Conservation (phyloP, 1,284 basidiomycete genomes). For the Sporisorium iseilematis-ciliati region DNA sequence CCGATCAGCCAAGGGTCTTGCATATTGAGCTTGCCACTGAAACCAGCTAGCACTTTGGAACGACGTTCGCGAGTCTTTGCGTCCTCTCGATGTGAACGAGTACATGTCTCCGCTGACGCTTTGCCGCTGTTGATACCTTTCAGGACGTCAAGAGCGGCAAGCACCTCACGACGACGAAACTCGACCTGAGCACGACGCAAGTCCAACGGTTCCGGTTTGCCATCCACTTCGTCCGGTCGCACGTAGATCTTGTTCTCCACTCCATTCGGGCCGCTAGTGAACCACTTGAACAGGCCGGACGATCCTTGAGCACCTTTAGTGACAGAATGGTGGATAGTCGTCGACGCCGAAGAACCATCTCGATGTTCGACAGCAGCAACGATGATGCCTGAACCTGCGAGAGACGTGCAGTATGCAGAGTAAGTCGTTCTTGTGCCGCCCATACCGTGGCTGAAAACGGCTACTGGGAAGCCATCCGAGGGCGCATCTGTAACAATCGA, state of each 20-base stretch:
- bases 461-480: slow-evolving; percentile 43
- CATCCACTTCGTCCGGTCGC: slow-evolving; percentile 43
- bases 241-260: slow-evolving; percentile 52
- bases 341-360: slow-evolving; percentile 55
- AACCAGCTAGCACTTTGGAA: slow-evolving; percentile 21
- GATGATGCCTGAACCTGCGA: slow-evolving; percentile 58
- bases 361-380: slow-evolving; percentile 64
- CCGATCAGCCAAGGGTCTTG: slow-evolving; percentile 50
- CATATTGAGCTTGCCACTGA: slow-evolving; percentile 44
- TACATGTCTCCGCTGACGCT: slow-evolving; percentile 29
- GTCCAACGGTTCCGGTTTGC: slow-evolving; percentile 36
- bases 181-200: slow-evolving; percentile 52
- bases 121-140: slow-evolving; percentile 41
- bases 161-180: slow-evolving; percentile 53
- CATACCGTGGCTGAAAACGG: slow-evolving; percentile 62
- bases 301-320: slow-evolving; percentile 5
- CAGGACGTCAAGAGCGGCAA: slow-evolving; percentile 48
- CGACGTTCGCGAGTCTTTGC: slow-evolving; percentile 18
- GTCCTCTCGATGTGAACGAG: slow-evolving; percentile 31
- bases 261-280: slow-evolving; percentile 21
- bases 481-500: slow-evolving; percentile 16
- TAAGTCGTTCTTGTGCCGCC: slow-evolving; percentile 59
- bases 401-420: slow-evolving; percentile 50
- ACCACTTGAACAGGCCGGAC: slow-evolving; percentile 28
- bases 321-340: slow-evolving; percentile 36